Percentiles rank a stretch among this genome's conserved stretches.
phyloP scores from a whole-genome alignment of 345 rosid genomes.

The Passiflora organensis region DNA sequence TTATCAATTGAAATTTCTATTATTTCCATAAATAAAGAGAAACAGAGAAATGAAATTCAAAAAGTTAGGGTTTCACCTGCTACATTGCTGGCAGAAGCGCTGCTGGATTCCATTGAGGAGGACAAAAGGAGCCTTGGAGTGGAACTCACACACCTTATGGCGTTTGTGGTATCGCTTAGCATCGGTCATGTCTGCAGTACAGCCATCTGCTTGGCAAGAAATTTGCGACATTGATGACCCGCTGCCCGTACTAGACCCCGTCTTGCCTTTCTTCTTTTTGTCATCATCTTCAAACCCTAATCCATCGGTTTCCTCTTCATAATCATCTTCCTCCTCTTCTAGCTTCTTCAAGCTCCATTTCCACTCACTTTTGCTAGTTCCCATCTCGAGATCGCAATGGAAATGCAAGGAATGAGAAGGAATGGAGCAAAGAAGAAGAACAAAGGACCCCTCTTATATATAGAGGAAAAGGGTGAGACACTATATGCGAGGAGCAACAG shows the following conservation, averaged over 20 bases:
- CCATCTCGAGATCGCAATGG: slow-evolving; percentile 25
- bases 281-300: slow-evolving; percentile 42
- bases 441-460: not conserved
- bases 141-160: slow-evolving; percentile 85
- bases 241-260: slow-evolving; percentile 16
- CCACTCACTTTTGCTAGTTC: slow-evolving; percentile 53
- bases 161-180: slow-evolving; percentile 77
- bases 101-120: slow-evolving; percentile 52
- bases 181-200: slow-evolving; percentile 49
- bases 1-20: too few relatives aligned
- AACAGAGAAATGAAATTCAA: too few relatives aligned
- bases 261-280: slow-evolving; percentile 43
- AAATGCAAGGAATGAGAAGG: not conserved
- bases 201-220: slow-evolving; percentile 68
- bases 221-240: slow-evolving; percentile 17
- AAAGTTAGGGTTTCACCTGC: slow-evolving; percentile 57
- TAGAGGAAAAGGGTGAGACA: slow-evolving; percentile 8
- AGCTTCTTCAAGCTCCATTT: slow-evolving; percentile 51
- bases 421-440: slow-evolving; percentile 10
- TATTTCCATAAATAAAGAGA: too few relatives aligned
- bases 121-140: slow-evolving; percentile 66
- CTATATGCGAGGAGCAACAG: slow-evolving; percentile 36
- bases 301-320: slow-evolving; percentile 30
- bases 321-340: slow-evolving; percentile 58
- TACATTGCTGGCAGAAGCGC: slow-evolving; percentile 99